Percentiles rank a stretch among this genome's conserved stretches.
phyloP scores from a whole-genome alignment of 805 yeast species.

The Teunomyces lycoperdinae region DNA sequence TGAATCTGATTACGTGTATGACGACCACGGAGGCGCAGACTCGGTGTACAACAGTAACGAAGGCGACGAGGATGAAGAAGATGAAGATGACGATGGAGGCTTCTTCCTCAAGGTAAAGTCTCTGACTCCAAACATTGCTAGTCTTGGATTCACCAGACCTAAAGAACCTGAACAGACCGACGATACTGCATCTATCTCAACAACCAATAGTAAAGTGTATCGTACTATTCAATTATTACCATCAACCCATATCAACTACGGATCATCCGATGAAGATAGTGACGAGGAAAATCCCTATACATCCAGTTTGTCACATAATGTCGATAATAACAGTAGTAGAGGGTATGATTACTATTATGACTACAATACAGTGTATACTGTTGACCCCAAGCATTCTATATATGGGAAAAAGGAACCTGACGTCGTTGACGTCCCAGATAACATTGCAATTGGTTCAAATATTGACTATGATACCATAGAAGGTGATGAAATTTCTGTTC shows the following conservation, averaged over 20 bases:
- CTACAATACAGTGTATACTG: constrained; percentile 72
- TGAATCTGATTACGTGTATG: constrained; percentile 12
- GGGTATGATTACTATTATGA: constrained; percentile 79
- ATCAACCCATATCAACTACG: constrained; percentile 79
- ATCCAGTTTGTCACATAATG: constrained; percentile 66
- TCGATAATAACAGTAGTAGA: constrained; percentile 56
- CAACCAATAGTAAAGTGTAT: constrained; percentile 25
- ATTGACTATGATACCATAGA: constrained; percentile 37
- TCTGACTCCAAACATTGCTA: constrained; percentile 29
- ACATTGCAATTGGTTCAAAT: constrained; percentile 39
- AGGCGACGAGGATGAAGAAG: constrained; percentile 37
- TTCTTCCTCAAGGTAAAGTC: constrained; percentile 58
- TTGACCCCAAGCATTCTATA: constrained; percentile 43
- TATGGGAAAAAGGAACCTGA: constrained; percentile 34
- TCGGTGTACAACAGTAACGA: constrained; percentile 11
- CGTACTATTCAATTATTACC: constrained; percentile 79
- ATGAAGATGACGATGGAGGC: constrained; percentile 64
- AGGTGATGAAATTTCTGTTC: constrained; percentile 18
- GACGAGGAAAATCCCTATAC: constrained; percentile 55
- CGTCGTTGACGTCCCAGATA: constrained; percentile 47
- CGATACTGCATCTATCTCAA: constrained; percentile 29
- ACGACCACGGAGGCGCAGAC: constrained; percentile 2
- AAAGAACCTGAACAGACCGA: constrained; percentile 14
- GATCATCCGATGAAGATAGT: constrained; percentile 60
- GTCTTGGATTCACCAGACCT: constrained; percentile 8